Evolutionary conservation across 2,329 filamentous ascomycete genomes (phyloP).

Genomic region (Venturia asperata): DNA sequence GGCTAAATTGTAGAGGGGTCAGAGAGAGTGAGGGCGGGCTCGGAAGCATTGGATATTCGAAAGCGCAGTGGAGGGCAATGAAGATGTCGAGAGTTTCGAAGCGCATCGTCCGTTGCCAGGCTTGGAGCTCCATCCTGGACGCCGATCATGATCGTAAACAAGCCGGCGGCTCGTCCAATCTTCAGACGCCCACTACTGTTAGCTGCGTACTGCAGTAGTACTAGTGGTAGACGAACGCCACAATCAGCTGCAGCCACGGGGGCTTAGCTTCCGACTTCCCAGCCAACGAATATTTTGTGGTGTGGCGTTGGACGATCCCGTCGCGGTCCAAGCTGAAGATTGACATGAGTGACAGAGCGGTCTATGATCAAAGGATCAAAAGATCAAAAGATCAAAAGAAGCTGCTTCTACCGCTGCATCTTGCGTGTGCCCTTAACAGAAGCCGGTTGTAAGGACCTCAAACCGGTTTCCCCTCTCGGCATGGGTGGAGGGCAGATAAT

Average conservation of each 20-base stretch:
- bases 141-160: slow-evolving; percentile 13
- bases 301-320: neutral
- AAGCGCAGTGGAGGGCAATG: neutral
- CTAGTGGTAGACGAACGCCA: neutral
- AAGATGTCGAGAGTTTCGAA: neutral
- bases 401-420: too few relatives aligned
- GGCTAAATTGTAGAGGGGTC: neutral
- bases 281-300: neutral
- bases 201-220: neutral
- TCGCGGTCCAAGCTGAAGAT: neutral
- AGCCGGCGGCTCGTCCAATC: neutral
- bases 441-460: neutral
- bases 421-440: neutral
- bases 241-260: neutral
- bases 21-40: neutral
- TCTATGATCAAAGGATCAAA: too few relatives aligned
- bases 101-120: neutral
- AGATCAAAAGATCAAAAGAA: too few relatives aligned
- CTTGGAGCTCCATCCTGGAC: slow-evolving; percentile 3
- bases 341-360: too few relatives aligned
- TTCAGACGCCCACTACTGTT: neutral
- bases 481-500: neutral
- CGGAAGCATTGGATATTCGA: neutral
- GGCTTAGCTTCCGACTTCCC: neutral
- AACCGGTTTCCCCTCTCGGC: neutral